Base-by-base conservation (phyloP, 164 flowering plant species). In the Umbellularia californica region DNA sequence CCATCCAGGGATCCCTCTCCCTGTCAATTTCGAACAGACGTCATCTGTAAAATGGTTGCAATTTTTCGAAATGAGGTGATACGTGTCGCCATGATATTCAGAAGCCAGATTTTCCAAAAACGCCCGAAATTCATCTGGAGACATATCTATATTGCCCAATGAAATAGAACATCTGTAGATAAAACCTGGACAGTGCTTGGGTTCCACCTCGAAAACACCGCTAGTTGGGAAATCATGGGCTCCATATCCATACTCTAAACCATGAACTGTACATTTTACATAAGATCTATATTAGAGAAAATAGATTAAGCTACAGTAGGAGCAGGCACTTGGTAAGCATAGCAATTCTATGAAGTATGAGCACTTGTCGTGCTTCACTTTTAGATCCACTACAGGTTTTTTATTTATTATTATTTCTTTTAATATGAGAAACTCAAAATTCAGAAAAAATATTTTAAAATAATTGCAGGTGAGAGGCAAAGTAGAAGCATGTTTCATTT, bases 151-250 rank as follows among this genome's bases (percentile, higher is more conserved):
- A 65, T 68, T 82, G 30, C 97, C 97, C 74, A 93, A 74, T 6
- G 82, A 65, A 41, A 93, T 68, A 12, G 97, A 87, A 79, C 90
- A 82, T 75, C 94, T 81, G 79, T 84, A 93, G 22, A 87, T 77
- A 77, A 89, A 93, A 63, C 96, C 97, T 3, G 97, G 97, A 81
- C 97, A 93, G 70, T 79, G 82, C 84, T 72, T 88, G 30, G 97
- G 97, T 73, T 91, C 96, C 50, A 93, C 97, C 84, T 91, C 94
- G 80, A 93, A 93, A 63, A 93, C 94, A 74, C 97, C 97, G 83
- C 97, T 93, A 2, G 85, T 85, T 6, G 97, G 88, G 74, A 78
- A 91, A 63, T 91, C 97, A 76, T 93, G 97, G 1, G 97, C 97
- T 75, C 97, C 97, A 83, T 88, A 93, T 50, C 96, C 96, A 79